A percentile compares a stretch with the other conserved stretches of the same genome.
Evolutionary conservation across 2,329 filamentous ascomycete species (phyloP).

Genomic region (Thielaviopsis euricoi): DNA sequence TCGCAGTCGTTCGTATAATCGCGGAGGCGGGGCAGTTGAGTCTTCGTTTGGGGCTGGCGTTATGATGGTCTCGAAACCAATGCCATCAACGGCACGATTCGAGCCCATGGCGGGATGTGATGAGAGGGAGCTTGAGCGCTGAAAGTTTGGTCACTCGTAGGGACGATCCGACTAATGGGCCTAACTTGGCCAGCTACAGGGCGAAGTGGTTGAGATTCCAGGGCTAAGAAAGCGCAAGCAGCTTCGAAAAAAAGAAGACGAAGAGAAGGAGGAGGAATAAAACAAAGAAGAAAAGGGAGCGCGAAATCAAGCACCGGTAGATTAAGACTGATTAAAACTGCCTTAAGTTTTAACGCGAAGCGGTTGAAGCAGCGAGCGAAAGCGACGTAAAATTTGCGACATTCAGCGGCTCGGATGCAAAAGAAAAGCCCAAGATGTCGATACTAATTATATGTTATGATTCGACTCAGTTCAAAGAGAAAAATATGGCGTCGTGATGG

Average conservation of each 20-base stretch:
- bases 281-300: not conserved
- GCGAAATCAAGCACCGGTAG: not conserved
- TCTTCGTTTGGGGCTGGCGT: conserved; percentile 5
- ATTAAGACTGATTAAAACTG: not conserved
- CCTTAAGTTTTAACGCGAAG: not conserved
- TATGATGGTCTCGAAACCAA: not conserved
- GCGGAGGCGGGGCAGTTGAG: conserved; percentile 33
- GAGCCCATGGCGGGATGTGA: conserved; percentile 2
- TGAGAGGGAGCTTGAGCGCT: not conserved
- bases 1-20: conserved; percentile 55
- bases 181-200: not conserved
- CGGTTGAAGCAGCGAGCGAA: not conserved
- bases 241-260: not conserved
- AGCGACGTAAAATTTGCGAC: not conserved
- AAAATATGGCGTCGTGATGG: not conserved
- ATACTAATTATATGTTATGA: not conserved
- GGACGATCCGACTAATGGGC: not conserved
- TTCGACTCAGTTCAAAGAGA: not conserved
- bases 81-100: conserved; percentile 11
- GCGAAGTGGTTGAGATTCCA: not conserved
- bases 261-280: no score
- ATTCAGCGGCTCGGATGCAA: not conserved
- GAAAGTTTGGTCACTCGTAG: not conserved
- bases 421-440: not conserved
- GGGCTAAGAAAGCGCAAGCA: not conserved